Evolutionary conservation across 2,329 filamentous ascomycete genomes (phyloP), one percentile per base, ranked within the genome.

Genomic region (Penicillium sp.): DNA sequence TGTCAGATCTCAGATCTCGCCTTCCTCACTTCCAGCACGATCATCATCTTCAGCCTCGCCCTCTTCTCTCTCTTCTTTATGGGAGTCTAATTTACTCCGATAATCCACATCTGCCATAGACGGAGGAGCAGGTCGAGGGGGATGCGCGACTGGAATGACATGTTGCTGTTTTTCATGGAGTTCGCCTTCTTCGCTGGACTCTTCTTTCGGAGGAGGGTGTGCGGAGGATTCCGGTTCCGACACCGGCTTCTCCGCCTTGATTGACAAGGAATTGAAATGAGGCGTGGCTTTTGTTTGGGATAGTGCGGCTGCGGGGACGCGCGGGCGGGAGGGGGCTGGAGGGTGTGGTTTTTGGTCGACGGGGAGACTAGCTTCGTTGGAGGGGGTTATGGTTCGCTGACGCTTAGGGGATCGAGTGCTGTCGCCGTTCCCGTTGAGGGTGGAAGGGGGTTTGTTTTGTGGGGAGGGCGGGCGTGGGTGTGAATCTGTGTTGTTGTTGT

Each of bases 21-120:
- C 70, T 48, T 72, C 71, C 54, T 73, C 71, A 45, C 70, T 72
- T 4, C 70, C 69, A 26, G 62, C 68, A 6, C 63, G 66, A 38
- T 69, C 67, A 22, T 62, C 68, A 37, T 69, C 67, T 19, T 63
- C 63, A 19, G 15, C 33, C 13, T 58, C 61, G 28, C 15, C 39
- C 15, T 47, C 42, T 19, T 40, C 52, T 45, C 48, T 57, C 53
- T 28, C 39, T 3, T 38, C 40, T 6, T 2, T 3, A 12, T 15
- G 26, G 26, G 40, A 31, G 19, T 42, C 28, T 31, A 22, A 2
- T 42, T 42, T 31, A 42, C 40, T 42, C 40, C 40, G 17, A 42
- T 22, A 7, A 31, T 22, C 40, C 40, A 21, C 13, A 22, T 42
- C 40, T 4, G 26, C 26, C 29, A 22, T 24, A 12, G 43, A 7